Evolutionary conservation across 1,139 yeast genomes (phyloP).

Genomic region (Suhomyces atakaporum): DNA sequence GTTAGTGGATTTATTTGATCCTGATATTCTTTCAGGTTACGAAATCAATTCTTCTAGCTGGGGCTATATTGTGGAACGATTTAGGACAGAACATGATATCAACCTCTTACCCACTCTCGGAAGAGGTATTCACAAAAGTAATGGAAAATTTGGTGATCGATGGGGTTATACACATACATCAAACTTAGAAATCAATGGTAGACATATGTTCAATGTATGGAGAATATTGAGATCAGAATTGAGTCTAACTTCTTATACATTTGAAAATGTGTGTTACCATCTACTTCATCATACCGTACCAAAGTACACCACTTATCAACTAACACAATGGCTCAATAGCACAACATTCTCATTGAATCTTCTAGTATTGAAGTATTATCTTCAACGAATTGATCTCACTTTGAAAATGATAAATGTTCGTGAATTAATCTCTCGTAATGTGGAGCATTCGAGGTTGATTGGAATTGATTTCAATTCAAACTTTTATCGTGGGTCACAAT

Average conservation of each 20-base stretch:
- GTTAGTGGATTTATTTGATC: slow-evolving; percentile 68
- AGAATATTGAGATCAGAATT: slow-evolving; percentile 65
- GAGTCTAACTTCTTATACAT: slow-evolving; percentile 63
- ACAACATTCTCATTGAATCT: slow-evolving; percentile 27
- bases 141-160: slow-evolving; percentile 62
- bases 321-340: slow-evolving; percentile 53
- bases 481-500: slow-evolving; percentile 89
- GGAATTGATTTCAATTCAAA: slow-evolving; percentile 92
- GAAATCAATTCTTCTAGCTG: slow-evolving; percentile 81
- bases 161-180: slow-evolving; percentile 88
- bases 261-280: slow-evolving; percentile 76
- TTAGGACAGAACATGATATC: slow-evolving; percentile 43
- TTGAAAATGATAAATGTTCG: slow-evolving; percentile 57
- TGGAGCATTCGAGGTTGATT: slow-evolving; percentile 81
- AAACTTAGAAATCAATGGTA: slow-evolving; percentile 65
- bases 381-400: slow-evolving; percentile 45
- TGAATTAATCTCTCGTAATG: slow-evolving; percentile 69
- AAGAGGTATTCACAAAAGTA: slow-evolving; percentile 49
- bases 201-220: slow-evolving; percentile 88
- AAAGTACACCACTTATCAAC: slow-evolving; percentile 48
- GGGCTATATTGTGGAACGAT: slow-evolving; percentile 84
- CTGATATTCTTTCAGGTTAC: slow-evolving; percentile 85
- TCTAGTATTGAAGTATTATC: slow-evolving; percentile 53
- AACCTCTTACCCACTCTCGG: slow-evolving; percentile 51
- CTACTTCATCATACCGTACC: slow-evolving; percentile 70